A percentile compares a stretch with the other conserved stretches of the same genome.
Evolutionary conservation across 176 grass and related monocot species (phyloP).

Genomic region (Elymus sibiricus): DNA sequence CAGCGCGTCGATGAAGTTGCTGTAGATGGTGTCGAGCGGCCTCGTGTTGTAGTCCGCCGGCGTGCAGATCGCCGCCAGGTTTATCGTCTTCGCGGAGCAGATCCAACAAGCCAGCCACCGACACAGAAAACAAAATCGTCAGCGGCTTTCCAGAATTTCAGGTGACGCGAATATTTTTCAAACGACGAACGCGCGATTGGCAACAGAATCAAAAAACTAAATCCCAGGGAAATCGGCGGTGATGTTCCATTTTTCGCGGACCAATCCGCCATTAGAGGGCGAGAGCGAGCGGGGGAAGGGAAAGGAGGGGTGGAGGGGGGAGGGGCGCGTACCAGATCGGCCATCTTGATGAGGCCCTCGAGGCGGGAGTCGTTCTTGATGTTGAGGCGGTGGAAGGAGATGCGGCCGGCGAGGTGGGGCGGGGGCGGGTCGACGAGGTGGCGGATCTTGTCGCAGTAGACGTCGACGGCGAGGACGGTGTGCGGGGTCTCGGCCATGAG

Average conservation of each 20-base stretch:
- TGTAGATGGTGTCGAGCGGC: constrained; percentile 94
- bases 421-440: constrained; percentile 77
- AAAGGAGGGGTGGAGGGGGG: background rate
- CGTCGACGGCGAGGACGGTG: constrained; percentile 64
- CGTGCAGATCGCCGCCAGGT: constrained; percentile 96
- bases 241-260: background rate
- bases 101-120: constrained; percentile 11
- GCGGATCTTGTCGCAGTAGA: constrained; percentile 99
- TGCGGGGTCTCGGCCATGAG: constrained; percentile 74
- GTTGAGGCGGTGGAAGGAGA: constrained; percentile 86
- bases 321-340: constrained; percentile 53
- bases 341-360: constrained; percentile 93
- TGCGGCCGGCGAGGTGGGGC: constrained; percentile 51
- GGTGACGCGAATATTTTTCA: background rate
- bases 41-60: constrained; percentile 98
- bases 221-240: background rate
- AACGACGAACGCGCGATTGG: background rate
- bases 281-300: background rate
- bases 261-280: background rate
- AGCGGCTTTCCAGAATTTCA: background rate
- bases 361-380: constrained; percentile 96
- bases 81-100: constrained; percentile 61
- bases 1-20: constrained; percentile 98
- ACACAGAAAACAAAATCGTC: background rate
- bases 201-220: background rate